phyloP scores from a whole-genome alignment of 768 basidiomycete genomes.

The Boletus rubescentipes region DNA sequence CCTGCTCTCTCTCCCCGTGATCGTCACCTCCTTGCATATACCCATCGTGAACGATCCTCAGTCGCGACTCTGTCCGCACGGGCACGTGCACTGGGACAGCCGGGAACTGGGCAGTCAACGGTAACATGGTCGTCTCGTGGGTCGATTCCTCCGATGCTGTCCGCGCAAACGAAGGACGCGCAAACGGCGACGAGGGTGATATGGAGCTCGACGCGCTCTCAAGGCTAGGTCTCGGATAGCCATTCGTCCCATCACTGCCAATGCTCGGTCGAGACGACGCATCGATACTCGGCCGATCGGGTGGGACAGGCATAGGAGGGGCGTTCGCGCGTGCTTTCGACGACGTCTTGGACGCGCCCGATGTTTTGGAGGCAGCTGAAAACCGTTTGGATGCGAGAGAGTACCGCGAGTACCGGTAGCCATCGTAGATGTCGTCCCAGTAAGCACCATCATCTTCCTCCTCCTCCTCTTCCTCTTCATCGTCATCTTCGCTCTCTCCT shows the following conservation, averaged over 20 bases:
- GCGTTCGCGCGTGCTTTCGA: slow-evolving; percentile 23
- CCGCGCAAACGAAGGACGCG: slow-evolving; percentile 22
- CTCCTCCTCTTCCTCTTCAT: slow-evolving; percentile 18
- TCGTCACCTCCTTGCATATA: slow-evolving; percentile 19
- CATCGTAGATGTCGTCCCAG: slow-evolving; percentile 83
- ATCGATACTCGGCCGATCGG: slow-evolving; percentile 19
- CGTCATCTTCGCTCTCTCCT: slow-evolving; percentile 8
- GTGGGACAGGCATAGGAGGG: slow-evolving; percentile 29
- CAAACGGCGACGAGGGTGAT: slow-evolving; percentile 14
- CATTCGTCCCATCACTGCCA: slow-evolving; percentile 21
- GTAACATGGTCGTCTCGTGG: slow-evolving; percentile 15
- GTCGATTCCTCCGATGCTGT: slow-evolving; percentile 26
- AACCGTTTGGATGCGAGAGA: slow-evolving; percentile 44
- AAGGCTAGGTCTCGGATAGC: slow-evolving; percentile 22
- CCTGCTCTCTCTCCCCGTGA: slow-evolving; percentile 18
- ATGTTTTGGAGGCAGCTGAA: slow-evolving; percentile 18
- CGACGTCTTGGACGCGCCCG: slow-evolving; percentile 26
- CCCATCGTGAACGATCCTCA: slow-evolving; percentile 30
- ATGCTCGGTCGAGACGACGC: slow-evolving; percentile 16
- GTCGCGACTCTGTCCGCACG: slow-evolving; percentile 30
- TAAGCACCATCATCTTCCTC: slow-evolving; percentile 37
- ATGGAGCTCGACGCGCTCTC: slow-evolving; percentile 25
- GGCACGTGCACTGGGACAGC: slow-evolving; percentile 32
- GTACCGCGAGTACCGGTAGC: slow-evolving; percentile 70
- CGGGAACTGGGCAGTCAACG: slow-evolving; percentile 31